phyloP scores from a whole-genome alignment of 2,329 filamentous ascomycete genomes.

The Exophiala spinifera region DNA sequence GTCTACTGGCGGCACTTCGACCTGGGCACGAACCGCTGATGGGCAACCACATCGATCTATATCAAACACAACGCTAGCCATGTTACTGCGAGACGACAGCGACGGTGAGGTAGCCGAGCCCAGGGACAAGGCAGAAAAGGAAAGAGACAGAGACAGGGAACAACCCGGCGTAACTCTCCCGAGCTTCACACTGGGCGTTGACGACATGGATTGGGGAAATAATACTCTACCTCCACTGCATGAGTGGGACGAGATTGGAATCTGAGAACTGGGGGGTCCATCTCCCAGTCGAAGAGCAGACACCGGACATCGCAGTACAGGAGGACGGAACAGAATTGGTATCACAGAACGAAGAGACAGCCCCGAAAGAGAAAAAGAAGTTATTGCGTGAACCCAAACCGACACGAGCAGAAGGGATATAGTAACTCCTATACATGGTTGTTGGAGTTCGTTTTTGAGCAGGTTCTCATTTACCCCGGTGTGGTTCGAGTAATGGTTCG shows the following conservation, averaged over 20 bases:
- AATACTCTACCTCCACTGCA: constrained; percentile 28
- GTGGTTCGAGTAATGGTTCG: no score
- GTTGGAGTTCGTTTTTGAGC: background rate
- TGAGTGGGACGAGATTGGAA: constrained; percentile 27
- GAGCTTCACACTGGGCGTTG: constrained; percentile 24
- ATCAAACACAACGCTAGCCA: constrained; percentile 7
- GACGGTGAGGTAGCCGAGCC: constrained; percentile 6
- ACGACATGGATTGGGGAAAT: constrained; percentile 26
- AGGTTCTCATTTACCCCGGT: background rate
- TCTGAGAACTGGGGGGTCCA: background rate
- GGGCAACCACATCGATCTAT: constrained; percentile 4
- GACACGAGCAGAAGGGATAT: background rate
- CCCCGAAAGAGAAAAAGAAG: background rate
- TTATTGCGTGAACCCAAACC: background rate
- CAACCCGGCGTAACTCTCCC: constrained; percentile 25
- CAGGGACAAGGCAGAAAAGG: constrained; percentile 6
- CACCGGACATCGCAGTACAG: background rate
- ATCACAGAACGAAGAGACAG: background rate
- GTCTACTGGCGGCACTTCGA: background rate
- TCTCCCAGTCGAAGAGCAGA: background rate
- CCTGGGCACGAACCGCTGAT: background rate
- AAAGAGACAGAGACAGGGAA: constrained; percentile 15
- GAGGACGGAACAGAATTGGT: background rate
- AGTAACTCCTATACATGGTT: background rate
- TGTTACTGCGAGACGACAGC: constrained; percentile 11